Base-by-base conservation (phyloP, 371 early-diverging fungal species). In the Massospora cicadina region DNA sequence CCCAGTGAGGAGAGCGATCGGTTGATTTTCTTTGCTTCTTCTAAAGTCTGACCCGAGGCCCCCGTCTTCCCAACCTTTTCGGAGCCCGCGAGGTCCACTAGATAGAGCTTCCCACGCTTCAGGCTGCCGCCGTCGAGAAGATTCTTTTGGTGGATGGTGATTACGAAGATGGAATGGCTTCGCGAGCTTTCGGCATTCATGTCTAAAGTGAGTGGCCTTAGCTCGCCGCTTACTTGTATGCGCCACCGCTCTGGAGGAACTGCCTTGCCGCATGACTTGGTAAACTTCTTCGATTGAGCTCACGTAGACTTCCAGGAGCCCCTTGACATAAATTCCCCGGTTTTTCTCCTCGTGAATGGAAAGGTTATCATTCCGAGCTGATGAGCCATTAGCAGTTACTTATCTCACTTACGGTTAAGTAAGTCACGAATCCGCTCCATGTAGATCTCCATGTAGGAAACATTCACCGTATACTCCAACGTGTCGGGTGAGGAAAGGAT, bases 21-120 rank as follows among this genome's bases (percentile, higher is more conserved):
- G 81, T 99, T 99, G 77, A 99, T 99, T 75, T 94, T 95, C 74
- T 97, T 96, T 66, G 99, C 98, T 74, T 99, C 99, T 79, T 98
- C 97, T 32, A 99, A 75, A 5, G 98, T 92, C 71, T 95, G 93
- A 23, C 98, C 98, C 2, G 94, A 90, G 0, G 98, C 98, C 67
- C 96, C 95, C 17, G 99, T 99, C 76, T 97, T 93, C 60, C 92
- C 90, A 17, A 63, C 81, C 78, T 94, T 95, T 81, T 99, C 99
- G 28, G 98, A 98, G 72, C 99, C 99, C 33, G 99, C 99, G 71
- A 99, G 77, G 87, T 99, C 99, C 61, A 98, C 97, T 64, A 99
- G 79, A 68, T 87, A 92, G 33, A 99, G 81, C 68, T 91, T 91
- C 58, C 94, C 91, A 63, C 84, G 83, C 73, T 89, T 91, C 62